Evolutionary conservation across 1,284 basidiomycete genomes (phyloP), one percentile per base, ranked within the genome.

Genomic region (Apiotrichum domesticum): DNA sequence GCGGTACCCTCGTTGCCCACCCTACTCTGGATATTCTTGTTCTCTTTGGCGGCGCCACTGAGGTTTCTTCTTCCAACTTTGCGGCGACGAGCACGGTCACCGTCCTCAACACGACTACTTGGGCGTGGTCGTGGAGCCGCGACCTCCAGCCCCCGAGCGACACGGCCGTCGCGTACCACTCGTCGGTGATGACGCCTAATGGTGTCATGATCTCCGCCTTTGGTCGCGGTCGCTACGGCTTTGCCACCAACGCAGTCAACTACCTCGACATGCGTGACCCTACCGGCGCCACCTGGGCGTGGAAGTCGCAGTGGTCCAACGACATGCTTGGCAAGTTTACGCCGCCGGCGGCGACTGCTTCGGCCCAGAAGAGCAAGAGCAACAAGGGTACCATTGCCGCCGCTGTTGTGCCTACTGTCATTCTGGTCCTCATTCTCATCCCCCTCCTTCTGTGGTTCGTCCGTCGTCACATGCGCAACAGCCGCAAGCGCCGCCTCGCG

Each of bases 161-260:
- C 3, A 63, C 68, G 4, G 72, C 70, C 14, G 63, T 66, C 1
- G 62, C 73, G 5, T 76, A 74, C 64, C 74, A 77, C 59, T 67
- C 73, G 10, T 62, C 73, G 2, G 64, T 77, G 53, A 75, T 76
- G 62, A 75, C 74, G 7, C 66, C 68, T n/a, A 63, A 69, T 8
- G 75, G 75, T 41, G 74, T 77, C 39, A 75, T 77, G 69, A 70
- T 77, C 55, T 66, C 70, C 8, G 69, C 74, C 1, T 77, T 77
- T 51, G 75, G 75, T 35, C 61, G 74, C 14, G 61, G 66, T 11
- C 51, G 67, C 4, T 37, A 55, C n/a, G 66, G 66, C 33, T 59
- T 53, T 8, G 68, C 74, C 2, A 53, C 62, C 8, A 66, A 62
- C 37, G 63, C 71, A 52, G 63, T 73, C 43, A 65, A 56, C 43